Evolutionary conservation across 1,139 yeast genomes (phyloP).

Genomic region (Saccharomyces pastorianus): DNA sequence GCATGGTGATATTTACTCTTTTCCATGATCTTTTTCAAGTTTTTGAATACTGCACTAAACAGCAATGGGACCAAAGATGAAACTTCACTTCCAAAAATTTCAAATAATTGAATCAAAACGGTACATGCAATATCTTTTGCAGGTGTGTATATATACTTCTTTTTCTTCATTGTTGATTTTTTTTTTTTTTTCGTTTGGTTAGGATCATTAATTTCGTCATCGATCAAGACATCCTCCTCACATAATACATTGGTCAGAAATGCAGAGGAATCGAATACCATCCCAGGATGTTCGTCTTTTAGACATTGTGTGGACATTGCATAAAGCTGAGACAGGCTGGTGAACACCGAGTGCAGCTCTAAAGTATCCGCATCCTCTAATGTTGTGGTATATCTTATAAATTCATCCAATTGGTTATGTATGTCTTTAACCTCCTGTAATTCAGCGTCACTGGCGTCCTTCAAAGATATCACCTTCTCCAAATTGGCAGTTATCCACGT

Average conservation of each 20-base stretch:
- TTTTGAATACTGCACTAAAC: conserved; percentile 26
- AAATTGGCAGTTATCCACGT: conserved; percentile 17
- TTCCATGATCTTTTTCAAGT: conserved; percentile 29
- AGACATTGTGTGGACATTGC: conserved; percentile 14
- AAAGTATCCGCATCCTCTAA: conserved; percentile 9
- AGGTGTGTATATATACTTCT: conserved; percentile 17
- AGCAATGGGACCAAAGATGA: conserved; percentile 30
- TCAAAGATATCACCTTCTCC: conserved; percentile 9
- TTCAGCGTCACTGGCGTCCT: conserved; percentile 2
- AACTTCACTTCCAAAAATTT: conserved; percentile 30
- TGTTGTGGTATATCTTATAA: conserved; percentile 10
- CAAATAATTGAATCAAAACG: conserved; percentile 24
- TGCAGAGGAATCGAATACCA: conserved; percentile 26
- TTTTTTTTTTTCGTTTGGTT: conserved; percentile 15
- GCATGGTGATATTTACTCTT: conserved; percentile 26
- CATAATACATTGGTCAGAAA: conserved; percentile 20
- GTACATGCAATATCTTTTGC: conserved; percentile 23
- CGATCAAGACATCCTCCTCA: conserved; percentile 22
- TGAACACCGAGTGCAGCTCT: conserved; percentile 19
- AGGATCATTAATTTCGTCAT: conserved; percentile 5
- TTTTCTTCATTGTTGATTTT: conserved; percentile 14
- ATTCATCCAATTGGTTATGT: conserved; percentile 10
- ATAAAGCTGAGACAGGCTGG: conserved; percentile 20
- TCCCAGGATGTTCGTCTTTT: conserved; percentile 15
- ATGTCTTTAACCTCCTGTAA: conserved; percentile 5